These are phyloP conservation scores for Hypoxylon sp. DNA, from an alignment of 2,329 filamentous ascomycete species.

Conservation along the genomic window DNA sequence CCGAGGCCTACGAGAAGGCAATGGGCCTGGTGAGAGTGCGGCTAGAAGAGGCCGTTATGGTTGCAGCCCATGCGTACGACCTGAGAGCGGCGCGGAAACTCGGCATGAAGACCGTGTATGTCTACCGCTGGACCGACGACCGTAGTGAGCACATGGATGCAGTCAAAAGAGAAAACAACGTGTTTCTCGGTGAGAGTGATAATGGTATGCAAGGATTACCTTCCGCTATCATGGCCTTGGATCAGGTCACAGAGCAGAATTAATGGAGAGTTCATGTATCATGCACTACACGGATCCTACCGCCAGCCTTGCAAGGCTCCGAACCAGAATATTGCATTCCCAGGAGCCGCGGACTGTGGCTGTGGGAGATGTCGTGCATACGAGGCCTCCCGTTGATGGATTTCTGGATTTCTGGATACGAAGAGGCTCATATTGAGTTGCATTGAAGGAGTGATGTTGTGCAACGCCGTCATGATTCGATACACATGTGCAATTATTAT, in stretches of 20 bases:
- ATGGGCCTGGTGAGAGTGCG: conserved; percentile 61
- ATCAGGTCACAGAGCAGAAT: conserved; percentile 14
- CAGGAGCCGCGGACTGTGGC: conserved; percentile 30
- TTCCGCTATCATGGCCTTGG: conserved; percentile 33
- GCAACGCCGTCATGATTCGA: conserved; percentile 26
- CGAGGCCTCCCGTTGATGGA: conserved; percentile 40
- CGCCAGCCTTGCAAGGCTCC: conserved; percentile 27
- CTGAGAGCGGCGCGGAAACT: conserved; percentile 62
- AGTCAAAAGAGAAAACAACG: conserved; percentile 59
- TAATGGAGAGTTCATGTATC: conserved; percentile 16
- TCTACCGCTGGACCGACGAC: conserved; percentile 69
- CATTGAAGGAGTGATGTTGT: conserved; percentile 28
- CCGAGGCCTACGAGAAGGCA: conserved; percentile 62
- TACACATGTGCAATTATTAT: conserved; percentile 4
- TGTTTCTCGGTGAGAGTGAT: conserved; percentile 44
- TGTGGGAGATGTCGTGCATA: conserved; percentile 37
- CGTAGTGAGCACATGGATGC: conserved; percentile 61
- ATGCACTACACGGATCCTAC: conserved; percentile 18
- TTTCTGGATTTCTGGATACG: conserved; percentile 19
- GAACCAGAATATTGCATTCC: conserved; percentile 25
- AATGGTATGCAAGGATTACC: conserved; percentile 39
- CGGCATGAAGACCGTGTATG: conserved; percentile 67
- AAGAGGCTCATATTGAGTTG: conserved; percentile 26
- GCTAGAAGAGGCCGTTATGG: conserved; percentile 65
- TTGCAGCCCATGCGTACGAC: conserved; percentile 70